These are phyloP conservation scores for Coemansia sp. DNA, from an alignment of 192 early-diverging fungal species.

Conservation along the genomic window DNA sequence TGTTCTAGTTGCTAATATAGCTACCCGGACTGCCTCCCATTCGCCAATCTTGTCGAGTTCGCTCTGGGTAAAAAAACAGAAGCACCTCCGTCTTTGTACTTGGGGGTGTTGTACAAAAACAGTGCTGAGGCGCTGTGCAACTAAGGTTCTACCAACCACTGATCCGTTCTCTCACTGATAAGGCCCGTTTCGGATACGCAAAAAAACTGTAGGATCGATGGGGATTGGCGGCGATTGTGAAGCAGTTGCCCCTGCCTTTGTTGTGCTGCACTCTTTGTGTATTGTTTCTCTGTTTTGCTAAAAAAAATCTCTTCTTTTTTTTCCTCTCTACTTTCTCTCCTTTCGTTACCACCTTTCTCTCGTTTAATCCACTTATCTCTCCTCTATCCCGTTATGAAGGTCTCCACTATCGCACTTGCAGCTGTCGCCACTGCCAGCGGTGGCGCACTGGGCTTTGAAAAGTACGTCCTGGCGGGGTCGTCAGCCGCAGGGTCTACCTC, in stretches of 20 bases:
- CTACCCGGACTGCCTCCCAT: not conserved
- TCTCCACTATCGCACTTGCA: slow-evolving; percentile 29
- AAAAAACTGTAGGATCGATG: not conserved
- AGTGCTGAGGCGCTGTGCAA: not conserved
- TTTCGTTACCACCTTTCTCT: not conserved
- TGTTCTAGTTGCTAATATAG: too few species aligned
- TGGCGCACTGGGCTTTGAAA: slow-evolving; percentile 28
- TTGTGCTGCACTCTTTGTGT: not conserved
- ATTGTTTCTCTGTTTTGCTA: not conserved
- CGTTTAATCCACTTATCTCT: not conserved
- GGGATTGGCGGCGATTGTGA: slow-evolving; percentile 1
- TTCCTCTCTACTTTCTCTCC: not conserved
- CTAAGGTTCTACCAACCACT: not conserved
- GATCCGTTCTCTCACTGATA: not conserved
- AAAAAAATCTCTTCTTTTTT: slow-evolving; percentile 1
- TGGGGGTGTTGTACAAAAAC: not conserved
- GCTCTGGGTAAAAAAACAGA: too few species aligned
- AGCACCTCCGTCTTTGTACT: too few species aligned
- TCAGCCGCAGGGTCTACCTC: slow-evolving; percentile 9
- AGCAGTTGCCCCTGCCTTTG: not conserved
- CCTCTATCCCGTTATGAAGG: slow-evolving; percentile 23
- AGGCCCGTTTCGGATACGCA: not conserved
- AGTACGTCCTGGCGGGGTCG: slow-evolving; percentile 36
- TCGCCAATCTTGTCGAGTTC: not conserved
- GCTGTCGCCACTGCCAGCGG: slow-evolving; percentile 32